Evolutionary conservation across 306 rosid genomes (phyloP), one percentile per base, ranked within the genome.

Genomic region (Hippophae rhamnoides): DNA sequence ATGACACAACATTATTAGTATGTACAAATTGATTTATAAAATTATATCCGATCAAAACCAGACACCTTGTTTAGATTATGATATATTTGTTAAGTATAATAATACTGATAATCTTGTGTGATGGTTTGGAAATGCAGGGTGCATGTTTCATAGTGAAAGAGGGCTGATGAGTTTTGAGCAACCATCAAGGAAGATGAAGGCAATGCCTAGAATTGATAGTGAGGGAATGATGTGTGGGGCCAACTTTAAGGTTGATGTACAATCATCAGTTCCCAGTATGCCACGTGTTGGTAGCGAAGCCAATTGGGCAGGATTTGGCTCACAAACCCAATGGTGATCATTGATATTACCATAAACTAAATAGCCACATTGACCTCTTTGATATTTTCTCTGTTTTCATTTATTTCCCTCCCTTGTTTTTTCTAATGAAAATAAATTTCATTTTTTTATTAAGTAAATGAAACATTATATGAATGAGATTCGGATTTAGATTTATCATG

Each of bases 261-360:
- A 82, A 4, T 85, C 99, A 27, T 83, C 58, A 70, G 56, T 67
- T 25, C 79, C 51, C 13, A 67, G 57, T 67, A 86, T 92, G 94
- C 95, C 99, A 8, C 97, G 99, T 73, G 99, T 92, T 9, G 99
- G 99, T 1, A 92, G 99, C 61, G 99, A 86, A 74, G 96, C 99
- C 60, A 86, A 92, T 66, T 88, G 99, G 93, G 78, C 93, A 10
- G 31, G 71, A 11, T 88, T 96, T 93, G 86, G 85, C 13, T 64
- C 69, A 65, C 70, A 71, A 9, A 52, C 76, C 38, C 63, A 41
- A 51, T 6, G 47, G 11, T n/a, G 8, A 12, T 8, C 7, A 49
- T 49, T 49, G 7, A 49, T 13, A 27, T 2, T 3, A 3, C 38
- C 4, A 27, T 27, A 27, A 27, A 27, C 38, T 27, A 2, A 27